Evolutionary conservation across 2,329 filamentous ascomycete genomes (phyloP), one percentile per base, ranked within the genome.

Genomic region (Penicillium aurantiogriseum): DNA sequence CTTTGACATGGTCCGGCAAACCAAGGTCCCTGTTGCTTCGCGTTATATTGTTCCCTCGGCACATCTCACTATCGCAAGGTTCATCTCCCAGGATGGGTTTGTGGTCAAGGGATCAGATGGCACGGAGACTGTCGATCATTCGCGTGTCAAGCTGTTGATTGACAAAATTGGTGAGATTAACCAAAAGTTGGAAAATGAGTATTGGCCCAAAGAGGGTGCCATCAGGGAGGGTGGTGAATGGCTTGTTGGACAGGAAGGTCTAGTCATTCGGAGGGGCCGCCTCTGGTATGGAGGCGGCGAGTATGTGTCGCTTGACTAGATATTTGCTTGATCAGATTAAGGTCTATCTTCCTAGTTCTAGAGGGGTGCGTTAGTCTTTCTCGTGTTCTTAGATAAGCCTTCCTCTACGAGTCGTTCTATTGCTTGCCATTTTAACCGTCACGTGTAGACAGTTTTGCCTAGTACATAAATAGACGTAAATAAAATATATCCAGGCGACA

Each of bases 261-360:
- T 96, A 45, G 88, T 92, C 66, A 86, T 85, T 59, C 83, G 90
- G 39, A 84, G 81, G 61, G 92, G 92, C 0, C 80, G 83, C 4
- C 72, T 96, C 46, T 97, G 92, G 92, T 96, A 96, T 76, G 92
- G 88, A 38, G 90, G 87, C n/a, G 92, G 92, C 1, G 82, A 88
- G 65, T 88, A 86, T 5, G 81, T 96, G 3, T 40, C 36, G 6
- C 25, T 44, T 21, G 13, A 29, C 1, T 52, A 51, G 36, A 40
- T n/a, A 3, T 15, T 43, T 25, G 5, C 5, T 23, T 29, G 25
- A 23, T n/a, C 3, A 21, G 4, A 27, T 21, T 17, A 13, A n/a
- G 8, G 1, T 17, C 7, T 33, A 46, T 17, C 10, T 7, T 33
- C 27, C n/a, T 46, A 21, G 27, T 19, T 17, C 19, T 23, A 17